A percentile compares a stretch with the other conserved stretches of the same genome.
These are phyloP conservation scores for Cairneyella variabilis DNA, from an alignment of 495 filamentous ascomycete genomes.

Conservation along the genomic window DNA sequence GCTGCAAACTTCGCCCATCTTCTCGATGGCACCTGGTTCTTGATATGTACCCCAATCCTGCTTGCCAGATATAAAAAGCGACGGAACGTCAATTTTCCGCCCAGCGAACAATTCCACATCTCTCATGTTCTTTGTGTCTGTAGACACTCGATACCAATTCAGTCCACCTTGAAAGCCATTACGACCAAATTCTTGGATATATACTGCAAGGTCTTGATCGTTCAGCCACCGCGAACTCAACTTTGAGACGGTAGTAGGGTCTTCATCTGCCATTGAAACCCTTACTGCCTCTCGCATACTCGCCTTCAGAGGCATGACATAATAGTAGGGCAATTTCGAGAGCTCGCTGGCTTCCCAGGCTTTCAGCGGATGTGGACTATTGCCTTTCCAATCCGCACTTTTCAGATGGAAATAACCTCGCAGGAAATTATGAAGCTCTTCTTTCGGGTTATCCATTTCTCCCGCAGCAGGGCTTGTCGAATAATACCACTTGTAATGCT, in stretches of 20 bases:
- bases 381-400: slow-evolving; percentile 54
- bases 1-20: slow-evolving; percentile 48
- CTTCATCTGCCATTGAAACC: slow-evolving; percentile 47
- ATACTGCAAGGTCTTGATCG: slow-evolving; percentile 53
- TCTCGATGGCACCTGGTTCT: slow-evolving; percentile 57
- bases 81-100: slow-evolving; percentile 59
- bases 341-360: slow-evolving; percentile 54
- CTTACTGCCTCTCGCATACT: slow-evolving; percentile 56
- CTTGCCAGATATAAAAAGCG: slow-evolving; percentile 54
- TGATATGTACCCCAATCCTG: slow-evolving; percentile 68
- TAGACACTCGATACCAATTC: slow-evolving; percentile 66
- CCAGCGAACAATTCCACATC: slow-evolving; percentile 60
- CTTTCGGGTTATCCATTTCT: slow-evolving; percentile 53
- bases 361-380: slow-evolving; percentile 47
- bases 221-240: slow-evolving; percentile 46
- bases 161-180: slow-evolving; percentile 68
- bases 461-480: slow-evolving; percentile 48
- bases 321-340: slow-evolving; percentile 59
- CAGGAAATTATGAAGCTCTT: slow-evolving; percentile 54
- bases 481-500: slow-evolving; percentile 72
- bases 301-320: slow-evolving; percentile 57
- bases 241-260: slow-evolving; percentile 18
- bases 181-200: slow-evolving; percentile 55
- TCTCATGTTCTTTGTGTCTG: slow-evolving; percentile 39
- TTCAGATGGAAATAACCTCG: slow-evolving; percentile 69